Percentiles rank a stretch among this genome's conserved stretches.
phyloP scores from a whole-genome alignment of 2,329 filamentous ascomycete genomes.

The Aureobasidium mangrovei region DNA sequence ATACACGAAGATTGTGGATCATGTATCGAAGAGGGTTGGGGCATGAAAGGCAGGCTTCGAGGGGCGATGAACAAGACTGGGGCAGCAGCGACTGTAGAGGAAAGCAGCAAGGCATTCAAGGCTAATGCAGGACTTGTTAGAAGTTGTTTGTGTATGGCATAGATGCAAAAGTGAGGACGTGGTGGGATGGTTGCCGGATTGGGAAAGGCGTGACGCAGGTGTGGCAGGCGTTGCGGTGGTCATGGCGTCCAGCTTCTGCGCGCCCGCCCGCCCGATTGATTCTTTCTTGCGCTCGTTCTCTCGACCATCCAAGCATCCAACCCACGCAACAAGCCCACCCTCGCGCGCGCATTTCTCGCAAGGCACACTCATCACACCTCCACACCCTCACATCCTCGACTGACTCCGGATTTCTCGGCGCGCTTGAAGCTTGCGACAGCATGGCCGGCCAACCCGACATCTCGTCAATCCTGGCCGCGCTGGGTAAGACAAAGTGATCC shows the following conservation, averaged over 20 bases:
- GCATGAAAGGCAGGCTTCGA: background rate
- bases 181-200: background rate
- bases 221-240: background rate
- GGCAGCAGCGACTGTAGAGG: background rate
- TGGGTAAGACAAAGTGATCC: constrained; percentile 30
- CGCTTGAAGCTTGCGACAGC: constrained; percentile 11
- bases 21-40: background rate
- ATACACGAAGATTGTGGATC: constrained; percentile 20
- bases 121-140: background rate
- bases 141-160: background rate
- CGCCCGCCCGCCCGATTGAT: background rate
- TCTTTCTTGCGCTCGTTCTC: background rate
- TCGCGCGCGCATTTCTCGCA: background rate
- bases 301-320: no score
- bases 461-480: constrained; percentile 42
- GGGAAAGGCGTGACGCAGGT: constrained; percentile 2
- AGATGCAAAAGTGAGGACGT: background rate
- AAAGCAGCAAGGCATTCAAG: background rate
- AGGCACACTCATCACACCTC: background rate
- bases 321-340: no score
- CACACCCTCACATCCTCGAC: background rate
- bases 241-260: background rate
- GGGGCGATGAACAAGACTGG: background rate
- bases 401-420: background rate
- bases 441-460: constrained; percentile 44